These are phyloP conservation scores for Anacardium occidentale DNA, from an alignment of 345 rosid species.

Conservation along the genomic window DNA sequence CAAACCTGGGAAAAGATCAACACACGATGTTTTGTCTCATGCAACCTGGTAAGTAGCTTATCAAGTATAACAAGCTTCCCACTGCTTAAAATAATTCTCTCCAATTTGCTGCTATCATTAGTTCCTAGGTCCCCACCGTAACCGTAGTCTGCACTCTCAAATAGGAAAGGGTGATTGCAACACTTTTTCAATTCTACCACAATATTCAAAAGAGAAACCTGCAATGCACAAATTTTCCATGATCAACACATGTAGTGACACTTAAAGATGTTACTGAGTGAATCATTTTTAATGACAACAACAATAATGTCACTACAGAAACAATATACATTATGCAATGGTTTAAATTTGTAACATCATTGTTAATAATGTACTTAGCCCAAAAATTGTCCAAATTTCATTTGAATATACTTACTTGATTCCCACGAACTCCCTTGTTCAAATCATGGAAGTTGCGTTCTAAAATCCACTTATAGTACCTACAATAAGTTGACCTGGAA, in stretches of 20 bases:
- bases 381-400: constrained; percentile 15
- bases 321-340: not conserved
- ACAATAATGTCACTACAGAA: not conserved
- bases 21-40: constrained; percentile 96
- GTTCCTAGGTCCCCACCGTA: constrained; percentile 75
- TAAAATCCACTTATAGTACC: constrained; percentile 98
- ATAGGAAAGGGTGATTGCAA: constrained; percentile 98
- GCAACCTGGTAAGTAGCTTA: constrained; percentile 90
- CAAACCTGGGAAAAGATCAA: constrained; percentile 96
- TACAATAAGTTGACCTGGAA: constrained; percentile 27
- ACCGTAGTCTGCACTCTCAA: constrained; percentile 99
- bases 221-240: constrained; percentile 14
- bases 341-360: not conserved
- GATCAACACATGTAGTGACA: not conserved
- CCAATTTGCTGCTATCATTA: constrained; percentile 75
- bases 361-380: not conserved
- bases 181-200: constrained; percentile 99
- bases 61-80: constrained; percentile 98
- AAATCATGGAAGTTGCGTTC: constrained; percentile 98
- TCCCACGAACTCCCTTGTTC: constrained; percentile 99
- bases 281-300: not conserved
- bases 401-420: constrained; percentile 66
- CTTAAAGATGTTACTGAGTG: no score
- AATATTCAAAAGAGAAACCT: constrained; percentile 97
- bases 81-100: constrained; percentile 90